A percentile compares a stretch with the other conserved stretches of the same genome.
Conservation (phyloP, 2,329 filamentous ascomycete genomes). For the Monosporascus sp. region DNA sequence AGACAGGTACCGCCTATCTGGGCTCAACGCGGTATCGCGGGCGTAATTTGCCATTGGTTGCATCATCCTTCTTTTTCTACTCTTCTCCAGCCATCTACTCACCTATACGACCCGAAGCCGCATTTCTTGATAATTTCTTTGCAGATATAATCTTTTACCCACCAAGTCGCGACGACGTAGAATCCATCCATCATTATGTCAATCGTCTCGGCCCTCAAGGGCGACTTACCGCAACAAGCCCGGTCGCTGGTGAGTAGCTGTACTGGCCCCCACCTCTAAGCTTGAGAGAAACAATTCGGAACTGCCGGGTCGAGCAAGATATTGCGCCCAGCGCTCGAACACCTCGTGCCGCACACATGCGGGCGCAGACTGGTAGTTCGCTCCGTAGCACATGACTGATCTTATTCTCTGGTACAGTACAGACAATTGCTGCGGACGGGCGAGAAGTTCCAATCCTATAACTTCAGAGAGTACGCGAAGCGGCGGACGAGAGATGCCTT, state of each 20-base stretch:
- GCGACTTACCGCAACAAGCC: conserved; percentile 52
- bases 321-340: neutral
- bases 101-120: neutral
- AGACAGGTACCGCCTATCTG: conserved; percentile 7
- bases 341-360: neutral
- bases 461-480: conserved; percentile 95
- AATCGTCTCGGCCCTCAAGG: conserved; percentile 35
- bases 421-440: conserved; percentile 85
- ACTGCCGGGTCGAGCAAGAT: conserved; percentile 8
- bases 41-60: conserved; percentile 13
- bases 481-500: conserved; percentile 89
- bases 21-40: neutral
- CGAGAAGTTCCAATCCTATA: conserved; percentile 85
- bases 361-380: too few species aligned
- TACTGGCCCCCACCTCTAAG: too few species aligned
- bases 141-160: neutral
- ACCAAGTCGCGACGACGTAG: neutral
- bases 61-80: conserved; percentile 11
- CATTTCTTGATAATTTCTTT: neutral
- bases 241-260: conserved; percentile 46
- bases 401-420: conserved; percentile 52
- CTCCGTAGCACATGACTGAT: too few species aligned
- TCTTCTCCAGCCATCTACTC: neutral
- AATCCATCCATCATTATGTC: conserved; percentile 19
- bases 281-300: neutral